Percentiles rank a stretch among this genome's conserved stretches.
Evolutionary conservation across 2,329 filamentous ascomycete species (phyloP).

Genomic region (Elsinoe arachidis): DNA sequence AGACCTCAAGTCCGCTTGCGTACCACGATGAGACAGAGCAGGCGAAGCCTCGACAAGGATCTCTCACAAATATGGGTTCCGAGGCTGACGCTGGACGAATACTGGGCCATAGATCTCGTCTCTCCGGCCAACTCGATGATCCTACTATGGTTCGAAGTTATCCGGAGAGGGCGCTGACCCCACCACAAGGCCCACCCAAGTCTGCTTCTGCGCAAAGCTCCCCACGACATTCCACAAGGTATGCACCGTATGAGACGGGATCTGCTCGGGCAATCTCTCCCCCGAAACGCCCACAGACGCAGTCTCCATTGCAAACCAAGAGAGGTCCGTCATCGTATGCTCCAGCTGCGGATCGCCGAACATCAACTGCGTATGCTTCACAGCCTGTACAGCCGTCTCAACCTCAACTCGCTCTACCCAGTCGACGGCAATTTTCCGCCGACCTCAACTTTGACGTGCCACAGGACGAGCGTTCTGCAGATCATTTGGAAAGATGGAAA

Average conservation of each 20-base stretch:
- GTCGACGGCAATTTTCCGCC: slow-evolving; percentile 37
- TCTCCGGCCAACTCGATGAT: background rate
- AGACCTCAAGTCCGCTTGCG: slow-evolving; percentile 57
- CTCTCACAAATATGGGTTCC: background rate
- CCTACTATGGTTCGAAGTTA: background rate
- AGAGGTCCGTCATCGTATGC: slow-evolving; percentile 38
- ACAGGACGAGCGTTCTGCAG: slow-evolving; percentile 49
- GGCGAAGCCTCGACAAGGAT: background rate
- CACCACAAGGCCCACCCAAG: slow-evolving; percentile 5
- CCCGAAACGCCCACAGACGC: slow-evolving; percentile 46
- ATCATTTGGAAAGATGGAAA: slow-evolving; percentile 82
- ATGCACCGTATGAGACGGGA: slow-evolving; percentile 3
- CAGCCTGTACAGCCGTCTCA: slow-evolving; percentile 30
- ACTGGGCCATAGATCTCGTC: background rate
- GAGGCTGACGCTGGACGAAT: background rate
- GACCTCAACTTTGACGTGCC: slow-evolving; percentile 49
- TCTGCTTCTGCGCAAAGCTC: slow-evolving; percentile 9
- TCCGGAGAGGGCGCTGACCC: slow-evolving; percentile 2
- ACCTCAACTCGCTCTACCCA: slow-evolving; percentile 27
- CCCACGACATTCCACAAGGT: background rate
- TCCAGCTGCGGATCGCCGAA: slow-evolving; percentile 42
- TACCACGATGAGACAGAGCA: slow-evolving; percentile 36
- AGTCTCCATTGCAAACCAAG: slow-evolving; percentile 50
- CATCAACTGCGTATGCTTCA: slow-evolving; percentile 35
- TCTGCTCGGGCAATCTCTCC: slow-evolving; percentile 23